Conservation (phyloP, 2,329 filamentous ascomycete genomes). For the Magnaporthiopsis rhizophila region DNA sequence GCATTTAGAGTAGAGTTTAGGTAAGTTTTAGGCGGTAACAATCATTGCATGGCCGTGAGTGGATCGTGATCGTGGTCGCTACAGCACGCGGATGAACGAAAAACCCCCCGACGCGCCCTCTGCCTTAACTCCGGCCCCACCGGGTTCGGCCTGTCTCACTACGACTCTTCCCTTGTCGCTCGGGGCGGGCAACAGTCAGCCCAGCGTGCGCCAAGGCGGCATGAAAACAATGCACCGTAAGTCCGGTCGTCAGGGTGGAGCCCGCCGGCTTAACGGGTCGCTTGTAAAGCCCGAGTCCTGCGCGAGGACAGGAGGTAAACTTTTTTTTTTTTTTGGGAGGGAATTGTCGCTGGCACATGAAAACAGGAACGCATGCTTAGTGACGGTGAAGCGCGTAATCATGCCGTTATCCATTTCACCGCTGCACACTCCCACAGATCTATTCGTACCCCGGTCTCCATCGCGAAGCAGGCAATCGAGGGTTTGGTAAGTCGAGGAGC, state of each 20-base stretch:
- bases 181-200: neutral
- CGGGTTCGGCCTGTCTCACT: neutral
- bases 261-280: neutral
- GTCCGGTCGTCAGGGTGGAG: neutral
- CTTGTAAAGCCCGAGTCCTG: neutral
- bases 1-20: neutral
- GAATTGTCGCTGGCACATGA: slow-evolving; percentile 19
- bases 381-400: slow-evolving; percentile 18
- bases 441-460: no score
- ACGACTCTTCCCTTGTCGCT: neutral
- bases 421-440: no score
- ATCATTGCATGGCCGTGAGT: neutral
- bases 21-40: neutral
- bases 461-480: no score
- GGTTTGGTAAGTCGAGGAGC: no score
- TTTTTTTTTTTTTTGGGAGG: slow-evolving; percentile 8
- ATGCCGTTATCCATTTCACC: no score
- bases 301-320: neutral
- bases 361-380: slow-evolving; percentile 22
- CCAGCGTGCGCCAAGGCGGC: neutral
- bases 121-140: neutral
- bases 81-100: neutral
- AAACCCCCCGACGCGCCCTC: no score
- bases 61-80: neutral
- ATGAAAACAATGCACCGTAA: neutral